Evolutionary conservation across 345 rosid genomes (phyloP).

Genomic region (Conringia planisiliqua): DNA sequence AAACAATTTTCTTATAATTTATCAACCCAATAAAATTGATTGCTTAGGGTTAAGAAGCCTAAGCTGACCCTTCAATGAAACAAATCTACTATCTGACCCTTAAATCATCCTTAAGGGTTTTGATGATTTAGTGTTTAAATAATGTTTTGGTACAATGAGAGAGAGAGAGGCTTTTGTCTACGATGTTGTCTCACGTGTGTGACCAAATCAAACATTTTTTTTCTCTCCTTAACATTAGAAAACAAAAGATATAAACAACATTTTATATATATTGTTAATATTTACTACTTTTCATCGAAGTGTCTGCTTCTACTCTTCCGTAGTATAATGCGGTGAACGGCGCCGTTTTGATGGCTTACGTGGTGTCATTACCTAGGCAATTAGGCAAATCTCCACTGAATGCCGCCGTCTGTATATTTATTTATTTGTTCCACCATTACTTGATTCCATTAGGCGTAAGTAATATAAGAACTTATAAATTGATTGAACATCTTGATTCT

Average conservation of each 20-base stretch:
- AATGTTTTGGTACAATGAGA: neutral
- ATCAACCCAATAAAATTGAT: neutral
- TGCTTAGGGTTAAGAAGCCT: neutral
- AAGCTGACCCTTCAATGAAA: slow-evolving; percentile 22
- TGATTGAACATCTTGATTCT: too few species aligned
- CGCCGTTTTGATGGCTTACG: slow-evolving; percentile 21
- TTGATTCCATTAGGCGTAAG: neutral
- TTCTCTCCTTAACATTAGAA: neutral
- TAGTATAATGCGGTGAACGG: slow-evolving; percentile 6
- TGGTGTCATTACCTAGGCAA: slow-evolving; percentile 2
- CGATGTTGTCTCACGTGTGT: slow-evolving; percentile 8
- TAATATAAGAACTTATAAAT: neutral
- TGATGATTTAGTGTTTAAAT: neutral
- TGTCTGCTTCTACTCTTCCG: neutral
- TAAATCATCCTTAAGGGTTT: slow-evolving; percentile 20
- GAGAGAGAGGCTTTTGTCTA: slow-evolving; percentile 1
- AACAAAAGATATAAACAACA: neutral
- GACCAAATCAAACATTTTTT: neutral
- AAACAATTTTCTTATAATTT: neutral
- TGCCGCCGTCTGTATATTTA: slow-evolving; percentile 1
- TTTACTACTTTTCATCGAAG: neutral
- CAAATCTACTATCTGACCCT: slow-evolving; percentile 25
- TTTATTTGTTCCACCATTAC: neutral
- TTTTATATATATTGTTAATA: neutral
- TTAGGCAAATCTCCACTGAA: slow-evolving; percentile 20